phyloP scores from a whole-genome alignment of 2,329 filamentous ascomycete species.

The Podosphaera aphanis region DNA sequence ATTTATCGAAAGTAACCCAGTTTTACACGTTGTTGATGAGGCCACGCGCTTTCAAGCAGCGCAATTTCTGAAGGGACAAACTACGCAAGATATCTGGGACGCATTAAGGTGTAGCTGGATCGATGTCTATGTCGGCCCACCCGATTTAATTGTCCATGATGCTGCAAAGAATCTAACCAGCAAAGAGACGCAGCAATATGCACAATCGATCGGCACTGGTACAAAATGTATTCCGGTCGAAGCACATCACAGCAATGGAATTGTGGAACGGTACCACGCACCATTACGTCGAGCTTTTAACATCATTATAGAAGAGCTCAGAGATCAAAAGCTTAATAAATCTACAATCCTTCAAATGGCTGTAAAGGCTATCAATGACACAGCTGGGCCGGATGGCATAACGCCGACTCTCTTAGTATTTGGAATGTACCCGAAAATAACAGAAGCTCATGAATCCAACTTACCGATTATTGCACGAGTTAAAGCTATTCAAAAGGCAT shows the following conservation, averaged over 20 bases:
- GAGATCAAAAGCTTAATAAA: neutral
- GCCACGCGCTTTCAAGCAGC: slow-evolving; percentile 1
- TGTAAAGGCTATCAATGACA: slow-evolving; percentile 1
- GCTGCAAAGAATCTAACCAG: slow-evolving; percentile 3
- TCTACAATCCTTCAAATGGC: neutral
- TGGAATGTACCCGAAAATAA: neutral
- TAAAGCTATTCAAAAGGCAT: neutral
- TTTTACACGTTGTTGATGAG: slow-evolving; percentile 3
- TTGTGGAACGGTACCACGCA: slow-evolving; percentile 1
- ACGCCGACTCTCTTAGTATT: neutral
- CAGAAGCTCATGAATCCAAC: neutral
- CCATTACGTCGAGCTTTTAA: slow-evolving; percentile 1
- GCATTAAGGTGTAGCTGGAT: slow-evolving; percentile 2
- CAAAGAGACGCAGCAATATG: slow-evolving; percentile 2
- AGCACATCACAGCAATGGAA: slow-evolving; percentile 2
- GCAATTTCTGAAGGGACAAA: slow-evolving; percentile 1
- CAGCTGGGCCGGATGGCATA: neutral
- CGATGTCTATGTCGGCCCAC: slow-evolving; percentile 2
- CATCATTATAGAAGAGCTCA: neutral
- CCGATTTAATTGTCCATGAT: neutral
- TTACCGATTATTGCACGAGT: neutral
- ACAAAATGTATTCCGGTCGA: neutral
- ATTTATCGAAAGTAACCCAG: slow-evolving; percentile 1
- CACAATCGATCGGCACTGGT: neutral
- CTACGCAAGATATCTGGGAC: neutral